Percentiles rank a stretch among this genome's conserved stretches.
phyloP scores from a whole-genome alignment of 257 asterid species.

The Datura wrightii region DNA sequence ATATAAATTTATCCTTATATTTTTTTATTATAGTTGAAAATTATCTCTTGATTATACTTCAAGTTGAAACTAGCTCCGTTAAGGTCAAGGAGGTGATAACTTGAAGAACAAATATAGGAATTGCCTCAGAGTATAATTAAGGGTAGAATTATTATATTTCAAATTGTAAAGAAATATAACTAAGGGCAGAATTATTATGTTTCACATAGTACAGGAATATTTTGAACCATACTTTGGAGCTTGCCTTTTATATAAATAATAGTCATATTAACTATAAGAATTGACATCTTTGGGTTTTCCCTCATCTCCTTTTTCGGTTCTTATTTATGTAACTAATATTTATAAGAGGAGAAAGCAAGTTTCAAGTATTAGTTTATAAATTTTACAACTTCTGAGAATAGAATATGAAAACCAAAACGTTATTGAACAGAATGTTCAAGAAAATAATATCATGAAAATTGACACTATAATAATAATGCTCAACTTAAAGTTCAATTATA shows the following conservation, averaged over 20 bases:
- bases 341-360: too few relatives aligned
- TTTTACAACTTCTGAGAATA: not conserved
- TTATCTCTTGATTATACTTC: not conserved
- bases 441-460: too few relatives aligned
- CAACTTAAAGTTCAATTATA: too few relatives aligned
- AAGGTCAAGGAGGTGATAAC: not conserved
- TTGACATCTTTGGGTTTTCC: too few relatives aligned
- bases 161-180: not conserved
- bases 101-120: not conserved
- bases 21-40: not conserved
- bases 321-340: too few relatives aligned
- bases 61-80: too few relatives aligned
- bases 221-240: too few relatives aligned
- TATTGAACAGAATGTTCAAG: not conserved
- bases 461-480: too few relatives aligned
- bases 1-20: not conserved
- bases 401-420: not conserved
- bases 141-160: not conserved
- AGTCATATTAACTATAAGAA: too few relatives aligned
- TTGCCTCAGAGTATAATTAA: not conserved
- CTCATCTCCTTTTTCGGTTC: too few relatives aligned
- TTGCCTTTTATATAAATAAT: too few relatives aligned
- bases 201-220: too few relatives aligned
- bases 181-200: not conserved
- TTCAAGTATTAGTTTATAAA: not conserved